A percentile compares a stretch with the other conserved stretches of the same genome.
Conservation (phyloP, 2,329 filamentous ascomycete genomes). For the Paecilomyces dactylethromorphus region DNA sequence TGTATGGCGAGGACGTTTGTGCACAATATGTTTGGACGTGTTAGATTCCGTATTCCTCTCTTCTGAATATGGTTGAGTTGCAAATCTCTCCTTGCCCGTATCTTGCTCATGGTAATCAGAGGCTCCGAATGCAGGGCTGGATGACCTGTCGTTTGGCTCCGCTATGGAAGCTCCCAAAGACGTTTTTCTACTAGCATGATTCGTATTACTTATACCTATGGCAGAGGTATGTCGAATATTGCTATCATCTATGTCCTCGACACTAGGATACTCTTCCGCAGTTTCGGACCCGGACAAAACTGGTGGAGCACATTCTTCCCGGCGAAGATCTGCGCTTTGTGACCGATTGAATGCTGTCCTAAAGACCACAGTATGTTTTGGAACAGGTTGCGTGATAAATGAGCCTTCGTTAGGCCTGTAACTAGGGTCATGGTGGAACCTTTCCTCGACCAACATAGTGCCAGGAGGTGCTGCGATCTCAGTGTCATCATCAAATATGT, state of each 20-base stretch:
- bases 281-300: neutral
- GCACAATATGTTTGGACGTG: conserved; percentile 1
- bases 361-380: conserved; percentile 41
- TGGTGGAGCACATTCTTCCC: conserved; percentile 4
- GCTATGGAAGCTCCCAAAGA: neutral
- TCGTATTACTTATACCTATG: neutral
- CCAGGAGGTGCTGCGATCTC: conserved; percentile 40
- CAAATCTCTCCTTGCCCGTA: neutral
- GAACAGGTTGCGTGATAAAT: conserved; percentile 30
- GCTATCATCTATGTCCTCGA: neutral
- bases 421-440: conserved; percentile 43
- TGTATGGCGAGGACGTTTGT: conserved; percentile 4
- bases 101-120: neutral
- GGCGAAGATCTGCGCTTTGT: conserved; percentile 29
- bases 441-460: conserved; percentile 40
- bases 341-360: conserved; percentile 37
- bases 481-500: conserved; percentile 37
- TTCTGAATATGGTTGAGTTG: neutral
- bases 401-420: conserved; percentile 27
- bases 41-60: neutral
- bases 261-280: neutral
- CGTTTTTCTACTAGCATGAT: neutral
- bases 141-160: neutral
- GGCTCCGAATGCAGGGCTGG: neutral
- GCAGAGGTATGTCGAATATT: neutral